Evolutionary conservation across 202 grass and related monocot species (phyloP), one percentile per base, ranked within the genome.

Genomic region (Bolboschoenoplectus hybrid): DNA sequence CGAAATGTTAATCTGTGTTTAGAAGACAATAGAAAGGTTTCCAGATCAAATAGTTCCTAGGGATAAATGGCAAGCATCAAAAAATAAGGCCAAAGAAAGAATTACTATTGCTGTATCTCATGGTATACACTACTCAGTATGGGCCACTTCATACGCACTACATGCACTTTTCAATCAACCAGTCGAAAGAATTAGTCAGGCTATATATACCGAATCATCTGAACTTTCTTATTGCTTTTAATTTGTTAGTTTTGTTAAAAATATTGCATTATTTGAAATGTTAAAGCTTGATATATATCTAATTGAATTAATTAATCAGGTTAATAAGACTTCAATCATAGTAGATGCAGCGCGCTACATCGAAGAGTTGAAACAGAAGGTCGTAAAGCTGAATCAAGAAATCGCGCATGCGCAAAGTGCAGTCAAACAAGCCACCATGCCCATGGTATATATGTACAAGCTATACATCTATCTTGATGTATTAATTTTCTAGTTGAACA

Each of bases 321-420:
- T 83, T 82, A 90, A 87, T 82, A 83, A 91, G 44, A 82, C 84
- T 44, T 91, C 94, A 4, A 92, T 97, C 74, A 82, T 97, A 41
- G 52, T 87, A 35, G 90, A 94, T 52, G 94, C 92, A 60, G 85
- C 94, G 2, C 83, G 87, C 17, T 94, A 97, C 63, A 97, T 97
- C 7, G 85, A 91, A 90, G 89, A 91, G 45, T 68, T 97, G 82
- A 92, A 90, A 88, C 84, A 97, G 86, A 97, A 92, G 70, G 90
- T 97, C 5, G 88, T 78, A 3, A 89, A 45, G 56, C 69, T 97
- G 43, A 97, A 91, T 77, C 91, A 91, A 81, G 92, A 94, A 79
- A 87, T 94, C 6, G 47, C 65, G 16, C 80, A 60, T 3, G 32
- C 65, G 1, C 84, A 89, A 47, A 85, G 82, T 14, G 12, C 17